Conservation (phyloP, 768 basidiomycete genomes). For the Megacollybia marginata region DNA sequence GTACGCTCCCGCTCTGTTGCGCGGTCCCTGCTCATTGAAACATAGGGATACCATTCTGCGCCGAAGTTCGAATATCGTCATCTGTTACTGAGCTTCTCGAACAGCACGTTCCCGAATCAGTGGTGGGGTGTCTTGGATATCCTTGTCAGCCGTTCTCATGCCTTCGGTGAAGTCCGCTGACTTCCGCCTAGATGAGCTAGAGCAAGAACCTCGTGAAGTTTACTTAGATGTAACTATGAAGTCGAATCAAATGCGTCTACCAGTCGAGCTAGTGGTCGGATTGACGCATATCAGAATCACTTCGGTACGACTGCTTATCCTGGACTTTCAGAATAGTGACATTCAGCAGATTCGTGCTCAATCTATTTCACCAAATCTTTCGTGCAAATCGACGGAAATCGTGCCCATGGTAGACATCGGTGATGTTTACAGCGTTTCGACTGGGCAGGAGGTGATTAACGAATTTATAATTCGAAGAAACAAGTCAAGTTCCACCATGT, state of each 20-base stretch:
- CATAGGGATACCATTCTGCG: conserved; percentile 45
- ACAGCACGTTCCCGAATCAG: conserved; percentile 43
- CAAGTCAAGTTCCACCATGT: conserved; percentile 62
- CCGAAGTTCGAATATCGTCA: conserved; percentile 50
- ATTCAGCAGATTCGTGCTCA: conserved; percentile 54
- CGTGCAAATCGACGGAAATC: conserved; percentile 77
- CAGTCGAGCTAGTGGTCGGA: conserved; percentile 63
- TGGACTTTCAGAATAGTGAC: background rate
- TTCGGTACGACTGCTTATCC: conserved; percentile 39
- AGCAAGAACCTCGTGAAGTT: conserved; percentile 45
- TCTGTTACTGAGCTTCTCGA: conserved; percentile 51
- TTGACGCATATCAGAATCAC: conserved; percentile 70
- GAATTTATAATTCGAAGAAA: conserved; percentile 79
- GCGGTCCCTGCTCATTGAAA: background rate
- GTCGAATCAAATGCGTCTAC: conserved; percentile 56
- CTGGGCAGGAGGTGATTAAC: conserved; percentile 54
- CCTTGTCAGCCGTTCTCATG: conserved; percentile 37
- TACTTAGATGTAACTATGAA: conserved; percentile 67
- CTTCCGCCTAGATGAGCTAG: conserved; percentile 42
- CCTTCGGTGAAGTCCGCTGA: background rate
- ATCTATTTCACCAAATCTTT: conserved; percentile 57
- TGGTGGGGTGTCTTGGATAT: conserved; percentile 38
- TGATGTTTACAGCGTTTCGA: conserved; percentile 78
- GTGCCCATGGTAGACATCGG: conserved; percentile 75
- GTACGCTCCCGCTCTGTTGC: conserved; percentile 17